These are phyloP conservation scores for Exobasidium cylindrosporum DNA, from an alignment of 1,284 basidiomycete species.

Conservation along the genomic window DNA sequence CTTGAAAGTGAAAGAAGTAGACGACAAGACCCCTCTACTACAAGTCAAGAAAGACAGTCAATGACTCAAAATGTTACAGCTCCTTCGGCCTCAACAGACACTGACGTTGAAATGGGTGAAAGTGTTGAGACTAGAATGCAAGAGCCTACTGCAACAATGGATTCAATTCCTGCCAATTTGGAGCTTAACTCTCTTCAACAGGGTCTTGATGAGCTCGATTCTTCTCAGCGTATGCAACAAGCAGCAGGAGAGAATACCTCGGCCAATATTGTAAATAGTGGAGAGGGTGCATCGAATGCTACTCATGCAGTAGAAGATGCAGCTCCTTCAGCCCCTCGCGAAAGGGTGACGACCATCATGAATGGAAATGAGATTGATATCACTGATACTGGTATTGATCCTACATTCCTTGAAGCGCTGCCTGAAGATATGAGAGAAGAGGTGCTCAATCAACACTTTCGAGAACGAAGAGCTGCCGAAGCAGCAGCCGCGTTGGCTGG, in stretches of 20 bases:
- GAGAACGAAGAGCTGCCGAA: conserved; percentile 65
- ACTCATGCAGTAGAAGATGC: background rate
- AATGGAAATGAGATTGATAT: conserved; percentile 95
- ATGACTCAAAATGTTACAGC: background rate
- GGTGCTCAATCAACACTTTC: conserved; percentile 93
- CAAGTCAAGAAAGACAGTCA: background rate
- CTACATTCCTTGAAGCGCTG: conserved; percentile 92
- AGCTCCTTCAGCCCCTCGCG: background rate
- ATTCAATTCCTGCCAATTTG: conserved; percentile 10
- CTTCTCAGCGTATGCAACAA: background rate
- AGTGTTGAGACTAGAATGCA: conserved; percentile 20
- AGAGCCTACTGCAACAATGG: background rate
- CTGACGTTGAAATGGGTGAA: conserved; percentile 42
- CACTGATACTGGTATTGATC: conserved; percentile 96
- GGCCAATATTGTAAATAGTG: background rate
- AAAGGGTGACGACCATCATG: conserved; percentile 59
- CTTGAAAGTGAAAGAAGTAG: background rate
- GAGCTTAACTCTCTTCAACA: conserved; percentile 23
- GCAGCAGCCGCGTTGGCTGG: conserved; percentile 61
- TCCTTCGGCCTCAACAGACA: background rate
- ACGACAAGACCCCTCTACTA: background rate
- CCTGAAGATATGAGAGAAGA: conserved; percentile 99
- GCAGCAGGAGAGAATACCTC: background rate
- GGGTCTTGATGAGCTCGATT: conserved; percentile 20
- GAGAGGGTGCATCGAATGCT: background rate